Conservation (phyloP, 148 eudicot species). For the Amaranthus hypochondriacus region DNA sequence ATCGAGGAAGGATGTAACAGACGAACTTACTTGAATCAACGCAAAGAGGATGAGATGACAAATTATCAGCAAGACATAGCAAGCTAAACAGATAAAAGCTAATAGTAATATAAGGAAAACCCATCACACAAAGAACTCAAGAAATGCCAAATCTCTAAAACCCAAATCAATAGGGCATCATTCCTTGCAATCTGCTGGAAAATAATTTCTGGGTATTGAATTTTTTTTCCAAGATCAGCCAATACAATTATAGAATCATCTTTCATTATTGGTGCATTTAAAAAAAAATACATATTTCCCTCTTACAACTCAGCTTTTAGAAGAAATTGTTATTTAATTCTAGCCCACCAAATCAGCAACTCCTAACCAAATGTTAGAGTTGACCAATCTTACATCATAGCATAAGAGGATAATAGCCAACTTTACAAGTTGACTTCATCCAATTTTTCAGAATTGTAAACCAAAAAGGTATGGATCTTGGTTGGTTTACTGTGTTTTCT, state of each 20-base stretch:
- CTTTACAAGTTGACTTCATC: slow-evolving; percentile 21
- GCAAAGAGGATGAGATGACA: slow-evolving; percentile 25
- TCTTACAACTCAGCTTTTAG: slow-evolving; percentile 21
- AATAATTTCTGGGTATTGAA: not conserved
- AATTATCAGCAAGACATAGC: slow-evolving; percentile 17
- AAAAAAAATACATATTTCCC: slow-evolving; percentile 4
- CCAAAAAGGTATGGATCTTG: slow-evolving; percentile 24
- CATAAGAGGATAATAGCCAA: slow-evolving; percentile 9
- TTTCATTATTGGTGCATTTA: slow-evolving; percentile 21
- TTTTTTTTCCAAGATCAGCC: too few relatives aligned
- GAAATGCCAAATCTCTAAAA: too few relatives aligned
- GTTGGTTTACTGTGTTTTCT: slow-evolving; percentile 18
- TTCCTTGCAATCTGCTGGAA: not conserved
- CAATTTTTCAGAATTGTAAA: slow-evolving; percentile 4
- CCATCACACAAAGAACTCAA: slow-evolving; percentile 8
- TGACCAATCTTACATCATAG: slow-evolving; percentile 8
- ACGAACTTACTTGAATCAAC: slow-evolving; percentile 30
- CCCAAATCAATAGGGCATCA: not conserved
- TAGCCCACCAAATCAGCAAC: slow-evolving; percentile 5
- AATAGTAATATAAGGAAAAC: slow-evolving; percentile 4
- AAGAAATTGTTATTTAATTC: slow-evolving; percentile 6
- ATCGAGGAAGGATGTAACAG: not conserved
- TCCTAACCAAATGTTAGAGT: slow-evolving; percentile 3
- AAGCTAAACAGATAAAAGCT: slow-evolving; percentile 18
- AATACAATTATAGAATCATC: not conserved